Conservation (phyloP, 2,329 filamentous ascomycete genomes). For the Alternaria sp. region DNA sequence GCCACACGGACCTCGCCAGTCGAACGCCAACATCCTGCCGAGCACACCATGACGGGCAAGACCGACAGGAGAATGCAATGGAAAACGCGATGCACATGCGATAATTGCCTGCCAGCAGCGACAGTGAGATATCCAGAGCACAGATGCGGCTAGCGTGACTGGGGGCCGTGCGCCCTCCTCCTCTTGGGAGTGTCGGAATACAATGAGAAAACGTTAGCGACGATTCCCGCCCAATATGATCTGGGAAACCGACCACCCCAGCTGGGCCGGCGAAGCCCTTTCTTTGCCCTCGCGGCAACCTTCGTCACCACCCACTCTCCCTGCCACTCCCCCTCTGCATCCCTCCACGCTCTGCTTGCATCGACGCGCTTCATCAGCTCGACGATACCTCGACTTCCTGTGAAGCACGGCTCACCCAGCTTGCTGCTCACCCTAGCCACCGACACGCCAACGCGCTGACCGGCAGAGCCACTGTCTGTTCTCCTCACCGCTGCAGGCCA, state of each 20-base stretch:
- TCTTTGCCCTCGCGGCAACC: constrained; percentile 13
- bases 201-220: constrained; percentile 17
- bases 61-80: neutral
- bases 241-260: constrained; percentile 15
- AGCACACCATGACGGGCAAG: neutral
- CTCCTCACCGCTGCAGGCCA: constrained; percentile 12
- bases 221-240: constrained; percentile 14
- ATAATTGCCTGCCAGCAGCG: neutral
- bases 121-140: neutral
- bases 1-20: constrained; percentile 12
- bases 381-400: constrained; percentile 8
- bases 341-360: neutral
- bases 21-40: neutral
- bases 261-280: constrained; percentile 16
- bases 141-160: constrained; percentile 2
- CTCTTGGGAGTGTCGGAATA: constrained; percentile 12
- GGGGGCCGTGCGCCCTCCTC: constrained; percentile 10
- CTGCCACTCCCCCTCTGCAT: constrained; percentile 2
- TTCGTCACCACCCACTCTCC: constrained; percentile 8
- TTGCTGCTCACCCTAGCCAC: constrained; percentile 1
- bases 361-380: constrained; percentile 6
- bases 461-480: constrained; percentile 12
- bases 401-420: constrained; percentile 4
- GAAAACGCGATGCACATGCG: neutral
- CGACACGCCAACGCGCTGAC: constrained; percentile 15